A percentile compares a stretch with the other conserved stretches of the same genome.
These are phyloP conservation scores for Tanacetum coccineum DNA, from an alignment of 129 eudicot genomes.

Conservation along the genomic window DNA sequence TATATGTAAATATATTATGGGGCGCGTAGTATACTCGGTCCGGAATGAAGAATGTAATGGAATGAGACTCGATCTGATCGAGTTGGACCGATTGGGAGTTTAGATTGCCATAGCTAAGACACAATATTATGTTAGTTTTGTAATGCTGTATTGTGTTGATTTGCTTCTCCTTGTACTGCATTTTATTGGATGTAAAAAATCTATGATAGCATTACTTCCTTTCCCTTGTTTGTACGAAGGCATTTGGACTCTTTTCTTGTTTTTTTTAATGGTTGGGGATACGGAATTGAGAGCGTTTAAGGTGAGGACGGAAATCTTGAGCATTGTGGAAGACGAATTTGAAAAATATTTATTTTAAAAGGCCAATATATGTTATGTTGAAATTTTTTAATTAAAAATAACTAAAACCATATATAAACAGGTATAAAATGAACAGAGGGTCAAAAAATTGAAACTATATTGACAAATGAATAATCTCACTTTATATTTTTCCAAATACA, in stretches of 20 bases:
- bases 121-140: conserved; percentile 20
- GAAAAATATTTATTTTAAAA: no score
- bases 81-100: neutral
- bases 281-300: neutral
- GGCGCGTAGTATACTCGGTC: neutral
- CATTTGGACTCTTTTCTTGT: neutral
- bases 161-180: neutral
- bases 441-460: no score
- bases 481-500: no score
- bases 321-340: no score
- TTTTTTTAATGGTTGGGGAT: neutral
- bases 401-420: no score
- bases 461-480: no score
- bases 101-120: neutral
- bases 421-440: no score
- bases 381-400: no score
- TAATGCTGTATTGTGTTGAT: conserved; percentile 26
- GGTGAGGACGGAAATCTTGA: no score
- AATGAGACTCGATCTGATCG: neutral
- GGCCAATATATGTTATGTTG: no score
- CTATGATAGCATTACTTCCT: neutral
- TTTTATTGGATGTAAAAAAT: neutral
- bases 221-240: neutral
- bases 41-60: neutral
- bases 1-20: neutral